Conservation (phyloP, 2,329 filamentous ascomycete genomes). For the Didymella glomerata region DNA sequence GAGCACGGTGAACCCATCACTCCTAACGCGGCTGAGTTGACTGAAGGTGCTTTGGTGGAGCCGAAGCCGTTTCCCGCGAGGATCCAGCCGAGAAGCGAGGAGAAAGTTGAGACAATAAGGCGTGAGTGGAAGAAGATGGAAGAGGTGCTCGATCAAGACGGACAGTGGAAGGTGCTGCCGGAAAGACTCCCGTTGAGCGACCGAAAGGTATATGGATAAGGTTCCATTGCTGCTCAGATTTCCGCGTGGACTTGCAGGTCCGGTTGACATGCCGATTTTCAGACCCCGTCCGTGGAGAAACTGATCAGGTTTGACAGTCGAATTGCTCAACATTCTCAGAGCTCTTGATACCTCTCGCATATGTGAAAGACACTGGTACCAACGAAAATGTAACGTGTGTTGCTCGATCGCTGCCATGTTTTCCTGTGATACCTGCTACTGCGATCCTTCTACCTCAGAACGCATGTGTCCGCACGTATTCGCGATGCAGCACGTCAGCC, state of each 20-base stretch:
- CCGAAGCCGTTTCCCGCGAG: background rate
- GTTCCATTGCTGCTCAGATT: background rate
- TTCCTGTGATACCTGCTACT: background rate
- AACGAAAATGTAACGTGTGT: background rate
- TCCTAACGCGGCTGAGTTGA: background rate
- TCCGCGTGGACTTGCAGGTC: background rate
- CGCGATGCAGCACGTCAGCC: slow-evolving; percentile 9
- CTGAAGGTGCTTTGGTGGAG: background rate
- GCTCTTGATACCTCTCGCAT: background rate
- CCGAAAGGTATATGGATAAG: background rate
- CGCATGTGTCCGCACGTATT: slow-evolving; percentile 10
- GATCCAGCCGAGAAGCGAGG: background rate
- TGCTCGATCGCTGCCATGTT: background rate
- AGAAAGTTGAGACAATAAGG: background rate
- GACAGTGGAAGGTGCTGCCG: background rate
- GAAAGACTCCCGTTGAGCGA: background rate
- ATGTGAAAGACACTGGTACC: background rate
- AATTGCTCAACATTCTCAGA: background rate
- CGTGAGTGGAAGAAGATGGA: background rate
- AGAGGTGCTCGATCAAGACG: background rate
- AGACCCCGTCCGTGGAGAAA: background rate
- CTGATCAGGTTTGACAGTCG: background rate
- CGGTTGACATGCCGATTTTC: background rate
- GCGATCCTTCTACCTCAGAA: background rate
- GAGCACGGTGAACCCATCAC: background rate